These are phyloP conservation scores for Lepidopterella palustris DNA, from an alignment of 495 filamentous ascomycete species.

Conservation along the genomic window DNA sequence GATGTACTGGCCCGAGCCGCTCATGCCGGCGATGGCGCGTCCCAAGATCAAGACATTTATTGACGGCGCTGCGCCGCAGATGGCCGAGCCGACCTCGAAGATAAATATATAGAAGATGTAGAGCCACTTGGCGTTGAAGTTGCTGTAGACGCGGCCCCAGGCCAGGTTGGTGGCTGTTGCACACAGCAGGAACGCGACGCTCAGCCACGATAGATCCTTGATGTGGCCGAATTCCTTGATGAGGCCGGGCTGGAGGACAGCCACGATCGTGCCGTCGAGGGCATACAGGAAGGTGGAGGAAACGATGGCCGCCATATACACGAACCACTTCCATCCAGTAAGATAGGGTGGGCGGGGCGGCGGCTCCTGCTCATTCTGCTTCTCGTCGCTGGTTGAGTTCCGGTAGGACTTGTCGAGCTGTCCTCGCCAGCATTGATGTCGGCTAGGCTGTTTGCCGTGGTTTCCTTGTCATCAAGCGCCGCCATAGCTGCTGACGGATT, in stretches of 20 bases:
- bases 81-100: constrained; percentile 35
- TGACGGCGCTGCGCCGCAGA: constrained; percentile 34
- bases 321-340: not conserved
- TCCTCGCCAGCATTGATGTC: not conserved
- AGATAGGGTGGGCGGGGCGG: not conserved
- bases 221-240: constrained; percentile 17
- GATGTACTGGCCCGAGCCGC: constrained; percentile 17
- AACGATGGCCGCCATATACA: not conserved
- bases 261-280: constrained; percentile 28
- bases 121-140: constrained; percentile 35
- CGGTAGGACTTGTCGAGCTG: not conserved
- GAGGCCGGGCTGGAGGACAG: constrained; percentile 20
- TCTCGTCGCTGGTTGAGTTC: not conserved
- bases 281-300: constrained; percentile 18
- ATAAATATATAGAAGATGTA: constrained; percentile 27
- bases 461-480: not conserved
- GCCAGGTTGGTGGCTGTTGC: constrained; percentile 1
- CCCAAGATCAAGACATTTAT: constrained; percentile 36
- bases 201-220: constrained; percentile 21
- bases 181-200: constrained; percentile 17
- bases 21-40: constrained; percentile 33
- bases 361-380: not conserved
- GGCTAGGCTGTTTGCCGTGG: not conserved
- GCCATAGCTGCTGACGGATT: not conserved
- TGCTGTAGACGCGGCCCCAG: constrained; percentile 18